Base-by-base conservation (phyloP, 805 yeast genomes). In the Teunomyces pallodes region DNA sequence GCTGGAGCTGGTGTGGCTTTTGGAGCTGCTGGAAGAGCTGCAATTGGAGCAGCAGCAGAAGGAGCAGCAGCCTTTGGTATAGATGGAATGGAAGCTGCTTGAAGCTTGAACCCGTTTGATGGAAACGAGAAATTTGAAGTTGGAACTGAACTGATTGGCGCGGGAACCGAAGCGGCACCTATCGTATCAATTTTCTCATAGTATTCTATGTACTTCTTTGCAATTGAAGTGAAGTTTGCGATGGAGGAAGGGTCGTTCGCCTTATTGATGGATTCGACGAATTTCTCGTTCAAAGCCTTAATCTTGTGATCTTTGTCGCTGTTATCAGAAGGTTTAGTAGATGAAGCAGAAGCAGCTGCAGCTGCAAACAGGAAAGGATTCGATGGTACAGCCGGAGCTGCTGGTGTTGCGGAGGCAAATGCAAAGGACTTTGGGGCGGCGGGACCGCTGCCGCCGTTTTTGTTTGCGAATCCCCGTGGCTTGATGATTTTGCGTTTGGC, bases 401-500 rank as follows among this genome's bases (percentile, higher is more conserved):
- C 38, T 5, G 36, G 26, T 4, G 35, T n/a, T n/a, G 43, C 43
- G 7, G 43, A 38, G 9, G 40, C 41, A 16, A 26, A 38, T 24
- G 43, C 28, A 24, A 42, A 38, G 26, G 43, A 27, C 5, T 28
- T 40, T 30, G 43, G 33, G 12, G 32, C 33, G 9, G 43, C 9
- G 6, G 24, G 1, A 5, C 24, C 24, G 29, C 32, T 31, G 14
- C 29, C 20, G 2, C 44, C 40, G 17, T 16, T 30, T 12, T 24
- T 35, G 28, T n/a, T 27, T 17, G 41, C 14, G n/a, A 38, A n/a
- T 5, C 41, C 41, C 30, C 41, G 41, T 12, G 86, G 86, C 58
- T 77, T 73, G 26, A 87, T 77, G 48, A 88, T 86, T 69, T 82
- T 86, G 58, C 97, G 75, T 47, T 69, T 76, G 26, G 90, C 80